Evolutionary conservation across 176 grass and related monocot species (phyloP), one percentile per base, ranked within the genome.

Genomic region (Miscanthus lutarioriparius): DNA sequence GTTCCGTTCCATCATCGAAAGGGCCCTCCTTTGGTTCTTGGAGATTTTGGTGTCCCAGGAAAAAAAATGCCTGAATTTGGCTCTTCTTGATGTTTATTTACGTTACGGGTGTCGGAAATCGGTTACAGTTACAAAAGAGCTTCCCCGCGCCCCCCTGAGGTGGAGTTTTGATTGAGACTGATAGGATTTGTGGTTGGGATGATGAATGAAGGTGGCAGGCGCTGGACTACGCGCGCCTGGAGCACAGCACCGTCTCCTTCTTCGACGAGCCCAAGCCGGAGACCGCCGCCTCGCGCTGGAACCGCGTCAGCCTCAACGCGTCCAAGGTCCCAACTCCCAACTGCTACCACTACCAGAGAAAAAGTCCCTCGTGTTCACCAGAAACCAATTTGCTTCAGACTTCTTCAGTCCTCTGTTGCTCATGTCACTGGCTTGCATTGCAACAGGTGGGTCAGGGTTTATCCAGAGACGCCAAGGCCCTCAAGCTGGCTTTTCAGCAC

Each of bases 401-500:
- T 10, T 20, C 36, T 49, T 13, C 26, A 38, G 44, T 85, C 25
- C 61, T 73, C 16, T 63, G 71, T 32, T 49, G 25, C 71, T 74
- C 43, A 74, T 67, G 78, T 49, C 43, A 14, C 43, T 32, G 45
- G 15, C 43, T 40, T 40, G 33, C 61, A 6, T 44, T 67, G 58
- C 43, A 48, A 14, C 68, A 98, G 95, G 95, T 98, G 51, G 95
- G 95, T 62, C 89, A 88, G 79, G 95, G 95, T 86, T 82, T 95
- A 86, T 91, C 87, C 22, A 89, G 81, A 47, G 92, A 98, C 19
- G 83, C 27, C 20, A 90, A 78, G 79, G 92, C 92, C 86, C 86
- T 93, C 45, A 95, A 86, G 70, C 87, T 98, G 39, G 95, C 95
- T 62, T 98, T 98, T 87, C 92, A 95, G 74, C 95, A 98, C 91